Evolutionary conservation across 257 asterid species (phyloP).

Genomic region (Verbena officinalis): DNA sequence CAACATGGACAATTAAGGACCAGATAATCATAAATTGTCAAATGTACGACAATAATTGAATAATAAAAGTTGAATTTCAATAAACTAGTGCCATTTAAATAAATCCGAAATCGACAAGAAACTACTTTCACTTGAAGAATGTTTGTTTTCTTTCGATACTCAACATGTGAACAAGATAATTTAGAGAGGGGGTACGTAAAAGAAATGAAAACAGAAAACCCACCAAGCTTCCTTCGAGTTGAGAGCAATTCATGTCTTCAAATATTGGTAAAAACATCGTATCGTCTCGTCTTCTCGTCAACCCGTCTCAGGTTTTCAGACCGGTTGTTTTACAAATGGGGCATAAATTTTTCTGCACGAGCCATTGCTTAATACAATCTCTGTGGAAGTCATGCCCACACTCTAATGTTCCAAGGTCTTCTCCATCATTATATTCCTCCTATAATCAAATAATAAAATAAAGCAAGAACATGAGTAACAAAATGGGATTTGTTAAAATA

Average conservation of each 20-base stretch:
- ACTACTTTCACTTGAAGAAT: conserved; percentile 36
- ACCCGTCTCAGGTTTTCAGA: conserved; percentile 34
- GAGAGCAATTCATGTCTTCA: conserved; percentile 21
- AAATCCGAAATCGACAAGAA: conserved; percentile 22
- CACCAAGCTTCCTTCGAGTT: conserved; percentile 6
- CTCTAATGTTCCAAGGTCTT: conserved; percentile 54
- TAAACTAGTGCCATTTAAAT: conserved; percentile 34
- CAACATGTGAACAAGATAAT: conserved; percentile 25
- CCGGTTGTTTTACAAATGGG: conserved; percentile 69
- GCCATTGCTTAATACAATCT: conserved; percentile 67
- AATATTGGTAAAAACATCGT: background rate
- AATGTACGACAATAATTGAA: conserved; percentile 17
- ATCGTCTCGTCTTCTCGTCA: conserved; percentile 20
- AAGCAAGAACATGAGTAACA: background rate
- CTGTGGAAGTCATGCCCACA: conserved; percentile 62
- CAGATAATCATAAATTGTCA: conserved; percentile 21
- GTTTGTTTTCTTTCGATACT: background rate
- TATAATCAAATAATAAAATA: conserved; percentile 29
- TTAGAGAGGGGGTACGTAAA: conserved; percentile 8
- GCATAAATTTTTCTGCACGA: conserved; percentile 59
- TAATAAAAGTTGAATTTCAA: conserved; percentile 31
- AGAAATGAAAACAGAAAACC: background rate
- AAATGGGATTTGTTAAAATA: background rate
- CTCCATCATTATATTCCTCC: conserved; percentile 60
- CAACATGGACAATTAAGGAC: conserved; percentile 8